These are phyloP conservation scores for Teratosphaeria destructans DNA, from an alignment of 2,329 filamentous ascomycete genomes.

Conservation along the genomic window DNA sequence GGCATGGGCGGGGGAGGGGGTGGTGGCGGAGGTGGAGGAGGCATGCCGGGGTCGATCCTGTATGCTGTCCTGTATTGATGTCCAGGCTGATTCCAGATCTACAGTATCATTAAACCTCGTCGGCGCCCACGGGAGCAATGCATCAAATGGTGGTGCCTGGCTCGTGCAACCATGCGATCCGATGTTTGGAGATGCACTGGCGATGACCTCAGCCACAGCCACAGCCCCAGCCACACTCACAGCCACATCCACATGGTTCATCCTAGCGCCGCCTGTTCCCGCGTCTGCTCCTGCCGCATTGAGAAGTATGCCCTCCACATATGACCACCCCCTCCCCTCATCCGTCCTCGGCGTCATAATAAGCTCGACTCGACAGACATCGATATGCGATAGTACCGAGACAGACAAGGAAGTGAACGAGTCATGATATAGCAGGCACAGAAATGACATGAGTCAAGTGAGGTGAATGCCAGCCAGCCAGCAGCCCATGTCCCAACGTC, in stretches of 20 bases:
- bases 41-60: constrained; percentile 7
- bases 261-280: neutral
- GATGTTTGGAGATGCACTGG: neutral
- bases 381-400: too few species aligned
- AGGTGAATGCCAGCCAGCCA: neutral
- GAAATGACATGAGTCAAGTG: neutral
- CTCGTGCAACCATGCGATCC: neutral
- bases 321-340: too few species aligned
- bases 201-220: neutral
- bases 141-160: neutral
- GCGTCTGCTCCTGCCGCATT: too few species aligned
- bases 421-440: too few species aligned
- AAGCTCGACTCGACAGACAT: neutral
- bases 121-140: too few species aligned
- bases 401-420: too few species aligned
- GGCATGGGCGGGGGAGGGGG: constrained; percentile 51
- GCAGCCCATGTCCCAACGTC: too few species aligned
- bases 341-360: too few species aligned
- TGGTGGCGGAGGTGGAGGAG: constrained; percentile 60
- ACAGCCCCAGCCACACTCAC: neutral
- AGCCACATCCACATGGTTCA: too few species aligned
- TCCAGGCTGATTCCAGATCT: neutral
- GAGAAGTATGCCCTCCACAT: too few species aligned
- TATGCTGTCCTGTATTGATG: neutral
- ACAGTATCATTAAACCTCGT: neutral